Evolutionary conservation across 1,284 basidiomycete species (phyloP).

Genomic region (Cutaneotrichosporon sp.): DNA sequence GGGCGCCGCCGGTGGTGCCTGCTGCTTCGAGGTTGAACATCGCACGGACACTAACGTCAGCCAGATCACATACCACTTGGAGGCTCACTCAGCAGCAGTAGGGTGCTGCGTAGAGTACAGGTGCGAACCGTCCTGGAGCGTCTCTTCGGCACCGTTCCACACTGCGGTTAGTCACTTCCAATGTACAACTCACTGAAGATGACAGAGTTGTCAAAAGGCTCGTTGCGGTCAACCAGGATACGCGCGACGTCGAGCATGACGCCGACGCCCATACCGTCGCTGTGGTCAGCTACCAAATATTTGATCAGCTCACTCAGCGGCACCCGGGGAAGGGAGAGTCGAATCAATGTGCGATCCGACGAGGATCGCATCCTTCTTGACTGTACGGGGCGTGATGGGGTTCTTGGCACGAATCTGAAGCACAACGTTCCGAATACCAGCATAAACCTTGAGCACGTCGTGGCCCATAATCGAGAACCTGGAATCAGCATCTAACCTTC

Average conservation of each 20-base stretch:
- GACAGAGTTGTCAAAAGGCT: conserved; percentile 72
- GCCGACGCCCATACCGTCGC: conserved; percentile 78
- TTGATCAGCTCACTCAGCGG: conserved; percentile 61
- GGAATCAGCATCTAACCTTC: conserved; percentile 6
- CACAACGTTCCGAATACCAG: conserved; percentile 82
- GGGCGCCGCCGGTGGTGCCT: conserved; percentile 80
- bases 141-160: conserved; percentile 86
- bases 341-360: conserved; percentile 86
- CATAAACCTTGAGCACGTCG: conserved; percentile 87
- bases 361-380: conserved; percentile 79
- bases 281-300: conserved; percentile 16
- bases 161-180: conserved; percentile 58
- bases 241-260: conserved; percentile 89
- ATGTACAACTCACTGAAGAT: conserved; percentile 68
- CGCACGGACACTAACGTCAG: conserved; percentile 66
- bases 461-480: conserved; percentile 83
- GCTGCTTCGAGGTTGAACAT: conserved; percentile 64
- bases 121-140: conserved; percentile 92
- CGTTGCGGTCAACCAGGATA: conserved; percentile 70
- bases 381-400: conserved; percentile 60
- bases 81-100: conserved; percentile 64
- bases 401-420: conserved; percentile 68
- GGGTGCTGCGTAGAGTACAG: conserved; percentile 84
- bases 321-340: conserved; percentile 67
- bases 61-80: no score